Conservation (phyloP, 2,329 filamentous ascomycete species). For the Pseudopithomyces maydicus region DNA sequence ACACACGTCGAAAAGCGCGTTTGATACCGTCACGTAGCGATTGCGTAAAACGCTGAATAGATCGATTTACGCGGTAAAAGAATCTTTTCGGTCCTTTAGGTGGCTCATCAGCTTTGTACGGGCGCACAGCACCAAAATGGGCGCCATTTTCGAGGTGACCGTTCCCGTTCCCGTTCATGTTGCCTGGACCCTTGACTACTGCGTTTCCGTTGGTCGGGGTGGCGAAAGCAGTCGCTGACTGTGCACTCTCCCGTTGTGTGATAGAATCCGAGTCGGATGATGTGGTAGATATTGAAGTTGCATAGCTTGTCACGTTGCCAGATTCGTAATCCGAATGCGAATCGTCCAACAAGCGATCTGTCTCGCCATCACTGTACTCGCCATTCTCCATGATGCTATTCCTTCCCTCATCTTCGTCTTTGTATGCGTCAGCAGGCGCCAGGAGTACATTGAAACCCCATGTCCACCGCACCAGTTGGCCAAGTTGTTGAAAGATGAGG, state of each 20-base stretch:
- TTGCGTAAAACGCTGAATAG: conserved; percentile 24
- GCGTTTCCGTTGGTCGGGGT: conserved; percentile 57
- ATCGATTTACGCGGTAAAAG: conserved; percentile 33
- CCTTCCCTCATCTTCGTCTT: conserved; percentile 61
- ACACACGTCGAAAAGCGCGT: conserved; percentile 46
- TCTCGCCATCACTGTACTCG: conserved; percentile 59
- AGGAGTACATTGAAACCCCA: conserved; percentile 96
- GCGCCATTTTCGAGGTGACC: conserved; percentile 37
- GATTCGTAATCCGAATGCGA: conserved; percentile 55
- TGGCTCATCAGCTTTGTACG: conserved; percentile 25
- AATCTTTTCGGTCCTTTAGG: conserved; percentile 42
- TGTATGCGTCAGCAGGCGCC: conserved; percentile 78
- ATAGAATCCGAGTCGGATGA: conserved; percentile 36
- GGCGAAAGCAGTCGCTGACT: conserved; percentile 36
- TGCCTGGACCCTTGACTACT: conserved; percentile 44
- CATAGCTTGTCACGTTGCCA: conserved; percentile 47
- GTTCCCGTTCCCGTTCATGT: conserved; percentile 41
- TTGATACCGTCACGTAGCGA: conserved; percentile 32
- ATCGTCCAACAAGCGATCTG: conserved; percentile 45
- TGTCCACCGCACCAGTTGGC: conserved; percentile 93
- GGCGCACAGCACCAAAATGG: conserved; percentile 58
- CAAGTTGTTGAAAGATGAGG: conserved; percentile 95
- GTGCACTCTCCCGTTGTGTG: conserved; percentile 35
- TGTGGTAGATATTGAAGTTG: conserved; percentile 31
- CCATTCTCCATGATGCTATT: conserved; percentile 52